Evolutionary conservation across 1,284 basidiomycete genomes (phyloP).

Genomic region (Lignosus rhinocerotis): DNA sequence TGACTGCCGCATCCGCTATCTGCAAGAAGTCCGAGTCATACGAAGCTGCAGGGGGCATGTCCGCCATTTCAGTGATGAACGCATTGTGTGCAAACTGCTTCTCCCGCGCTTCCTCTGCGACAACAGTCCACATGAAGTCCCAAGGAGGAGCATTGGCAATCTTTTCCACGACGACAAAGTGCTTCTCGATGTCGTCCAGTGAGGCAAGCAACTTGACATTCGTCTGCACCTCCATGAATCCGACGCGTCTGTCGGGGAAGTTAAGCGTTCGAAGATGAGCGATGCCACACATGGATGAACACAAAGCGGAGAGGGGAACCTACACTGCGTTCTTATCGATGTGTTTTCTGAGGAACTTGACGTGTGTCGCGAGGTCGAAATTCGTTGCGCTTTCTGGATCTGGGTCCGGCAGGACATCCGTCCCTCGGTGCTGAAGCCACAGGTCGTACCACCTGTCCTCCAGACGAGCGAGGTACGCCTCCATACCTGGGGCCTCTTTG

Average conservation of each 20-base stretch:
- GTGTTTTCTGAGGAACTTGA: conserved; percentile 77
- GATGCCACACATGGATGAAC: too few relatives aligned
- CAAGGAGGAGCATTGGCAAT: conserved; percentile 46
- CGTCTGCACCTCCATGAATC: conserved; percentile 49
- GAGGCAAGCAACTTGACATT: conserved; percentile 45
- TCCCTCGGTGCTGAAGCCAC: conserved; percentile 73
- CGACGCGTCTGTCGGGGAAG: conserved; percentile 48
- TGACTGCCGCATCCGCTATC: conserved; percentile 67
- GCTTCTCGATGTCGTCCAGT: conserved; percentile 45
- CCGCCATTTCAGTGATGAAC: conserved; percentile 49
- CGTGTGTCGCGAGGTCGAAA: conserved; percentile 76
- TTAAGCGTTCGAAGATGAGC: neutral
- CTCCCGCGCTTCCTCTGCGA: conserved; percentile 75
- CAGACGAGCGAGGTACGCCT: conserved; percentile 75
- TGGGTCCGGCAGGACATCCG: conserved; percentile 68
- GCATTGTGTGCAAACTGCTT: conserved; percentile 62
- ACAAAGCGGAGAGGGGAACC: conserved; percentile 34
- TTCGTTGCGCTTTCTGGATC: conserved; percentile 67
- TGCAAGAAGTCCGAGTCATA: conserved; percentile 41
- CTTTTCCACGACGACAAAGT: conserved; percentile 54
- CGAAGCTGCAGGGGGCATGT: conserved; percentile 35
- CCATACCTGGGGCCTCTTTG: conserved; percentile 62
- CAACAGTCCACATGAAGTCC: conserved; percentile 74
- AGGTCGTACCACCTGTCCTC: conserved; percentile 82
- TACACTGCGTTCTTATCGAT: conserved; percentile 86